Base-by-base conservation (phyloP, 169 alveolate genomes). In the Cryptosporidium parvum region DNA sequence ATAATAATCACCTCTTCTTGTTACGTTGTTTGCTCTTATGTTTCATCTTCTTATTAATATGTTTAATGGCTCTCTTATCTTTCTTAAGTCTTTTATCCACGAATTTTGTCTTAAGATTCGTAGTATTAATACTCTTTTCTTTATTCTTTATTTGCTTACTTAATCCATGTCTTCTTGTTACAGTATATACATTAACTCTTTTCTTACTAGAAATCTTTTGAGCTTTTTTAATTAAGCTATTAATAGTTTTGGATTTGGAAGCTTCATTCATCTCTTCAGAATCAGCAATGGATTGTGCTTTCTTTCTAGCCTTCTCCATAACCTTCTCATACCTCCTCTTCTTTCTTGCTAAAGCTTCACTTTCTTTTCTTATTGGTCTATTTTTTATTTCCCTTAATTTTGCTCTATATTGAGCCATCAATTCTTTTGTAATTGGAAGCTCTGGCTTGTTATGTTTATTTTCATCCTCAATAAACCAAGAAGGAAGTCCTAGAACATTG, bases 401-500 rank as follows among this genome's bases (percentile, higher is more conserved):
- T 89, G 95, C 96, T 86, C 95, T 95, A 92, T 98, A 99, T 48
- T 96, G 97, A 72, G 91, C 89, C 94, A 97, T 93, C 92, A 97
- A 95, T 65, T 98, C 99, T 93, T 97, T 97, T 59, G 99, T 97
- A 31, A 98, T 93, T 3, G 99, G 99, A 39, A 96, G 93, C 91
- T 97, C 96, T 2, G 98, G 97, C 85, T 92, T 95, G 91, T 95
- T 96, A 93, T 96, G 97, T 85, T 91, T 93, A 86, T 96, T 93
- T 93, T 98, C 99, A 69, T 98, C 99, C 65, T 97, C 99, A 18
- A 91, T 91, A 91, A 98, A 98, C 99, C 99, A 98, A 26, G 94
- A 91, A 52, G 99, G 99, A 16, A 98, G 93, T 35, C 95, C 95
- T 92, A 91, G 85, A 92, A 85, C 89, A 69, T 67, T 87, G 68